These are phyloP conservation scores for Globisporangium spinosum DNA, from an alignment of 352 stramenopile genomes.

Conservation along the genomic window DNA sequence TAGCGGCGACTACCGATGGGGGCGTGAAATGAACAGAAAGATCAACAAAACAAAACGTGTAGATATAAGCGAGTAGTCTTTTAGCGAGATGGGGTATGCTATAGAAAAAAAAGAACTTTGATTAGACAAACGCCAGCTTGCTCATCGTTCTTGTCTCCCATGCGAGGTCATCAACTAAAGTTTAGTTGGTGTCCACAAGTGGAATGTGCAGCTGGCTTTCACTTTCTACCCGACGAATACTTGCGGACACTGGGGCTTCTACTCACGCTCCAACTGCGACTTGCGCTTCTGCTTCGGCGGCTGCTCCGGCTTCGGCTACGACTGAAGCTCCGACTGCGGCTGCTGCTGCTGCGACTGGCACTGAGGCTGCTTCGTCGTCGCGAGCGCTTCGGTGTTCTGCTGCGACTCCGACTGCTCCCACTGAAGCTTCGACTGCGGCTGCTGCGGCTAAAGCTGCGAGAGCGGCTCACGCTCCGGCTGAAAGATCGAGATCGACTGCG, in stretches of 20 bases:
- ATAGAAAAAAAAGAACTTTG: constrained; percentile 13
- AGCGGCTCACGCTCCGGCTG: background rate
- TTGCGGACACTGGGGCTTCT: constrained; percentile 12
- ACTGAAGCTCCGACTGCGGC: constrained; percentile 22
- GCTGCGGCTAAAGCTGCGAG: background rate
- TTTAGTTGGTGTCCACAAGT: background rate
- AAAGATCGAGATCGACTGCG: background rate
- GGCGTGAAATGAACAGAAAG: background rate
- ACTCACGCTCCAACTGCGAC: constrained; percentile 23
- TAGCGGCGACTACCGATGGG: background rate
- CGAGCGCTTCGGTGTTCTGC: background rate
- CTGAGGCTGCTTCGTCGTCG: constrained; percentile 9
- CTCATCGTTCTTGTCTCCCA: background rate
- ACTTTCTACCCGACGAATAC: constrained; percentile 17
- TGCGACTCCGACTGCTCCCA: constrained; percentile 19
- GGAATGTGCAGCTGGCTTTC: background rate
- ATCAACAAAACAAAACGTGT: constrained; percentile 10
- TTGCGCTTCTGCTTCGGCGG: constrained; percentile 23
- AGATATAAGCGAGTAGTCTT: constrained; percentile 7
- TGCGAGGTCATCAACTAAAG: background rate
- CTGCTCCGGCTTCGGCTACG: constrained; percentile 30
- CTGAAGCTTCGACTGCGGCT: constrained; percentile 8
- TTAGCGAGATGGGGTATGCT: constrained; percentile 7
- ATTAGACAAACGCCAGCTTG: background rate
- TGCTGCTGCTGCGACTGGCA: constrained; percentile 26